Evolutionary conservation across 306 rosid genomes (phyloP).

Genomic region (Pterocarpus macrocarpus): DNA sequence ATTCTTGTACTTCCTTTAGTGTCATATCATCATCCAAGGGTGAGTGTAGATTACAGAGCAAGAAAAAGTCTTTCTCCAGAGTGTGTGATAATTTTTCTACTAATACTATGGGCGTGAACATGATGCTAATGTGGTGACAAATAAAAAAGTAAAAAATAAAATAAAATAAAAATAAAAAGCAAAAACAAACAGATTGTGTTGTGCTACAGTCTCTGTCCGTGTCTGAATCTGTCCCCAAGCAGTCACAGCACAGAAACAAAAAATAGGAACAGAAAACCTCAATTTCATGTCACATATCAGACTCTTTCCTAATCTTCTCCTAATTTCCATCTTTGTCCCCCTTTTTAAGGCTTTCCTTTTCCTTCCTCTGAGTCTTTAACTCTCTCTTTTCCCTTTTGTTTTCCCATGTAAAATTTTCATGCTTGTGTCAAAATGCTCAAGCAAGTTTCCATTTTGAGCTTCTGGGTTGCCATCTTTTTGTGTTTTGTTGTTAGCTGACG

Average conservation of each 20-base stretch:
- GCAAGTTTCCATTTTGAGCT: constrained; percentile 36
- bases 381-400: background rate
- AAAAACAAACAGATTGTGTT: background rate
- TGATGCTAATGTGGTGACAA: constrained; percentile 26
- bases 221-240: constrained; percentile 1
- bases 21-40: too few relatives aligned
- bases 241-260: constrained; percentile 42
- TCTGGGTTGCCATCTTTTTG: constrained; percentile 42
- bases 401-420: constrained; percentile 23
- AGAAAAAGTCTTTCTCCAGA: too few relatives aligned
- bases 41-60: too few relatives aligned
- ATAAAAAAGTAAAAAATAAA: too few relatives aligned
- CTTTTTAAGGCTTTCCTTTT: background rate
- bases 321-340: constrained; percentile 38
- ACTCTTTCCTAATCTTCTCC: constrained; percentile 47
- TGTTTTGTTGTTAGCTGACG: background rate
- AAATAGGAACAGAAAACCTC: background rate
- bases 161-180: background rate
- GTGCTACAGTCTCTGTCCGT: background rate
- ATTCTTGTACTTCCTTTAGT: too few relatives aligned
- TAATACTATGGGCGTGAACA: background rate
- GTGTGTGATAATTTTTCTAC: too few relatives aligned
- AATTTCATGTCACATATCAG: constrained; percentile 12
- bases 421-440: constrained; percentile 31
- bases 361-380: background rate